Percentiles rank a stretch among this genome's conserved stretches.
Evolutionary conservation across 2,329 filamentous ascomycete genomes (phyloP).

Genomic region (Apiospora arundinis): DNA sequence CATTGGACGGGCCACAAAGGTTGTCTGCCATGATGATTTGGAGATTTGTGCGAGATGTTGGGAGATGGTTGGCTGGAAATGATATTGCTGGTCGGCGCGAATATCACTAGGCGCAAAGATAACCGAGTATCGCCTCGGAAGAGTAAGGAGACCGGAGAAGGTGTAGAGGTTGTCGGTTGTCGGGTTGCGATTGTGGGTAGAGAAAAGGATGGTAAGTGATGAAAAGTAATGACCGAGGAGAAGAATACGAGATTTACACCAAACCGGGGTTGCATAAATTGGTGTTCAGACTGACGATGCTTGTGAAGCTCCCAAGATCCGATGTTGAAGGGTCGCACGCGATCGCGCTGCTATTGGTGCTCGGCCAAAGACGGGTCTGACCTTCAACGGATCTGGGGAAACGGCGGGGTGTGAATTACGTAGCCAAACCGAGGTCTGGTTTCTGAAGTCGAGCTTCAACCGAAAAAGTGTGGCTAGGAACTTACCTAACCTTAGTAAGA

Average conservation of each 20-base stretch:
- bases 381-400: conserved; percentile 11
- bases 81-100: not conserved
- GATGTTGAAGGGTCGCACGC: conserved; percentile 14
- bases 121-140: not conserved
- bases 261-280: not conserved
- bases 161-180: not conserved
- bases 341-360: conserved; percentile 17
- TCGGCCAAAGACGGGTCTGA: conserved; percentile 16
- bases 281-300: not conserved
- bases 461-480: conserved; percentile 1
- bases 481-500: not conserved
- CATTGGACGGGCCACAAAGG: conserved; percentile 76
- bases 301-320: conserved; percentile 2
- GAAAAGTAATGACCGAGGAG: not conserved
- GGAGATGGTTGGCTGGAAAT: conserved; percentile 2
- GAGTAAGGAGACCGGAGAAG: not conserved
- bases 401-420: conserved; percentile 13
- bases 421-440: conserved; percentile 13
- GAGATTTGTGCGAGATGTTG: not conserved
- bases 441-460: not conserved
- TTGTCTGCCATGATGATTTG: conserved; percentile 45
- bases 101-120: not conserved
- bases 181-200: not conserved
- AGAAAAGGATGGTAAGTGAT: not conserved
- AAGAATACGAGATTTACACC: not conserved